Evolutionary conservation across 2,329 filamentous ascomycete genomes (phyloP).

Genomic region (Neonectria sp.): DNA sequence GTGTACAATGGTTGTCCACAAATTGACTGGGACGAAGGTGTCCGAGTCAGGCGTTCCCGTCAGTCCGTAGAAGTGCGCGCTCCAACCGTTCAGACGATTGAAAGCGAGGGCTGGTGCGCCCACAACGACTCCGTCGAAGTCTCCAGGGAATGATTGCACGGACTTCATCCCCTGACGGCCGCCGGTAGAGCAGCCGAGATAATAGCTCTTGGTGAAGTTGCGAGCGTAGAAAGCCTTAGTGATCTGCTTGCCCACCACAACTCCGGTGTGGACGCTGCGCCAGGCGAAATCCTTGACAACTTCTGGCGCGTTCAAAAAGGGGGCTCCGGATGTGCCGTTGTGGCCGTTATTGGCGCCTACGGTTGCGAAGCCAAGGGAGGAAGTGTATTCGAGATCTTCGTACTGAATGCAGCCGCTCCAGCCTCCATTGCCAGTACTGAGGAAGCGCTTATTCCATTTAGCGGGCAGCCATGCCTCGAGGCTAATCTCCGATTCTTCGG

Average conservation of each 20-base stretch:
- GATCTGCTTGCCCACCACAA: conserved; percentile 64
- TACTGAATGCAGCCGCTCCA: conserved; percentile 66
- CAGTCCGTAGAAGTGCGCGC: conserved; percentile 5
- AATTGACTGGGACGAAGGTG: conserved; percentile 39
- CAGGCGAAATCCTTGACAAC: conserved; percentile 55
- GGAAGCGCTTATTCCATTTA: conserved; percentile 59
- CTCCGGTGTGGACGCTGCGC: conserved; percentile 61
- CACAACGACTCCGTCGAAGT: conserved; percentile 66
- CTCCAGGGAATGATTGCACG: conserved; percentile 66
- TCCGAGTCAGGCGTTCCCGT: conserved; percentile 3
- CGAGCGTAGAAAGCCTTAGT: conserved; percentile 63
- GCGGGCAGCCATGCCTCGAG: conserved; percentile 66
- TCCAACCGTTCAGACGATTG: conserved; percentile 58
- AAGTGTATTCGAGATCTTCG: conserved; percentile 61
- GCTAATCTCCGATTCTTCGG: conserved; percentile 61
- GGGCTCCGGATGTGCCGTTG: conserved; percentile 56
- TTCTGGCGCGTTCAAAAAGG: conserved; percentile 55
- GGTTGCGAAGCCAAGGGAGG: conserved; percentile 60
- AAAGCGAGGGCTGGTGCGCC: conserved; percentile 64
- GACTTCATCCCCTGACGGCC: conserved; percentile 71
- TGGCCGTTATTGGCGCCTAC: conserved; percentile 67
- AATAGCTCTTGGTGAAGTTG: conserved; percentile 64
- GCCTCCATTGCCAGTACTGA: conserved; percentile 65
- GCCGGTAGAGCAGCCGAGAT: conserved; percentile 71
- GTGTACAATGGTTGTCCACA: conserved; percentile 58